Base-by-base conservation (phyloP, 768 basidiomycete genomes). In the Rubroboletus pulcherrimus region DNA sequence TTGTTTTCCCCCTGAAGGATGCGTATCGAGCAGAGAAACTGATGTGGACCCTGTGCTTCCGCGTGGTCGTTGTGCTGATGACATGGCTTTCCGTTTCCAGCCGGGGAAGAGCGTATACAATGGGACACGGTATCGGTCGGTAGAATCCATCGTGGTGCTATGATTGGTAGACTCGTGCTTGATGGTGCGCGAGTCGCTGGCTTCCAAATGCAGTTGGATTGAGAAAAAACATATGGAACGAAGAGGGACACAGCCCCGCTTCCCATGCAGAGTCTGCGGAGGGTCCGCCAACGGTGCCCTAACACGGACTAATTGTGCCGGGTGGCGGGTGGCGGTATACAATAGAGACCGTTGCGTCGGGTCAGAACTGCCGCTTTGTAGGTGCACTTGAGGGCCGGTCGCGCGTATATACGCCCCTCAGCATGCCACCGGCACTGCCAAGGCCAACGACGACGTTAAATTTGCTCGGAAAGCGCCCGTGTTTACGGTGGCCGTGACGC, bases 31-130 rank as follows among this genome's bases (percentile, higher is more conserved):
- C 45, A 46, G 49, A 54, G 58, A 57, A 57, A 55, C 53, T 60
- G 56, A 66, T 51, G 52, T 11, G 33, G 15, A 7, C 4, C 21
- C 14, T 40, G 59, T 17, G 43, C 33, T 24, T 33, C 41, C 60
- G 37, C 42, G 31, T 49, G 46, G 21, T 29, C 42, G 3, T 19
- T 15, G 43, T 5, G 45, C 45, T 39, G 24, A 29, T 54, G 51
- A 35, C 33, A 49, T 39, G 56, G 21, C 44, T 24, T 54, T 19
- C 55, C 49, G 51, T 51, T 53, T 53, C 30, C 75, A 97, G 94
- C 78, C 80, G 59, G 93, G 93, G 51, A 87, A 93, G 78, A 85
- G 85, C 68, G 84, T 90, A 12, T 97, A 95, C 81, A 81, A 89
- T 77, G 87, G 86, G 59, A 74, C 85, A 35, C 81, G 84, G 67